A percentile compares a stretch with the other conserved stretches of the same genome.
These are phyloP conservation scores for Cladosporium sp. DNA, from an alignment of 2,329 filamentous ascomycete genomes.

Conservation along the genomic window DNA sequence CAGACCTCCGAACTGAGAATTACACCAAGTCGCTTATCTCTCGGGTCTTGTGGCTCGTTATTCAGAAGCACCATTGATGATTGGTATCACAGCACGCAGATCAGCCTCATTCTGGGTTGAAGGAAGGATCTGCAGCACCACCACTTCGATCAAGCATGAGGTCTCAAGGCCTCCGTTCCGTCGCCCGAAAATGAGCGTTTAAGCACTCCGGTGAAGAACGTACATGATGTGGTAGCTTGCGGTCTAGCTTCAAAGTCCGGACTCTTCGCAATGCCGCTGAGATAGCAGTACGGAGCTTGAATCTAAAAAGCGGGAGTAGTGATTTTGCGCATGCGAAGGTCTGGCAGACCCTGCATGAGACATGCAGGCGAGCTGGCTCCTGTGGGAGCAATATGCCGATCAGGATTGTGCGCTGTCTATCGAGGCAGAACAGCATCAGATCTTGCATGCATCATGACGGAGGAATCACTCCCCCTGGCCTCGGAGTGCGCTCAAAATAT, in stretches of 20 bases:
- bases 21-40: not conserved
- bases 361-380: not conserved
- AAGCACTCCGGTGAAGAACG: not conserved
- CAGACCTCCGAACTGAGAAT: not conserved
- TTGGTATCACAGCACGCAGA: not conserved
- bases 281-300: too few species aligned
- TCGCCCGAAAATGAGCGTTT: not conserved
- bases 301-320: too few species aligned
- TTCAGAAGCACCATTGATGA: not conserved
- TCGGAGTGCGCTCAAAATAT: too few species aligned
- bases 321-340: not conserved
- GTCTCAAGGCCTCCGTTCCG: not conserved
- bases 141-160: not conserved
- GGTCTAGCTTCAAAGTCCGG: too few species aligned
- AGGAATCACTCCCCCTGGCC: not conserved
- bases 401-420: not conserved
- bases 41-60: not conserved
- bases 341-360: not conserved
- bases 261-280: too few species aligned
- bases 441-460: not conserved
- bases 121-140: not conserved
- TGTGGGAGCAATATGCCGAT: not conserved
- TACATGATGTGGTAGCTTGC: not conserved
- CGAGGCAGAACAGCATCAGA: too few species aligned
- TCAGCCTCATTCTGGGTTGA: not conserved